Evolutionary conservation across 1,284 basidiomycete genomes (phyloP), one percentile per base, ranked within the genome.

Genomic region (Cryptococcus deneoformans): DNA sequence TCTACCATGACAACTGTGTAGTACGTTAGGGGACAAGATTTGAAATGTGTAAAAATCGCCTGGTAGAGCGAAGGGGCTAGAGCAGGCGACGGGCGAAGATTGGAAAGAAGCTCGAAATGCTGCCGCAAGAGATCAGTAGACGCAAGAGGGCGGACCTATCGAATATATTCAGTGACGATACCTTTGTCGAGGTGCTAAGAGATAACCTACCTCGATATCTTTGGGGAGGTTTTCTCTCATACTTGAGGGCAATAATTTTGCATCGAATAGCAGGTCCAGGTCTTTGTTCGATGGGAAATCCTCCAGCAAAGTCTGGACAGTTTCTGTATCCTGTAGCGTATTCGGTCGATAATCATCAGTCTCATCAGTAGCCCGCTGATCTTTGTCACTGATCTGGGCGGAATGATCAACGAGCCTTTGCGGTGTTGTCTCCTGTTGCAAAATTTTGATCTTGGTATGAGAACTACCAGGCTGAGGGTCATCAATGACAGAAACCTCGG

Each of bases 1-100:
- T 89, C 84, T 60, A 96, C 79, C 69, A 98, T 85, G 67, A 94
- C 93, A 67, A 95, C 78, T 53, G 88, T 81, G 76, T 86, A 95
- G 82, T 97, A 97, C 6, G 88, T 88, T 44, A 78, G 75, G 3
- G 84, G 81, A 11, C 79, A 75, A 6, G 63, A 44, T 56, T 69
- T 61, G 53, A 75, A 54, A 34, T 67, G 59, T 40, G 85, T 74
- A 80, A 92, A 92, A 42, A 89, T 87, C 6, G 82, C 77, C 16
- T 79, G 72, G 81, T 88, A 92, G 5, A 87, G 84, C 0, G 79
- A 80, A 49, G 85, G 83, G 42, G 90, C 87, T 9, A 87, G 84
- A 71, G 92, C 88, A 3, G 90, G 86, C 7, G 88, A 85, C 52
- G 83, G 78, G 1, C 93, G 88, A 45, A 99, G 85, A 40, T 89